A percentile compares a stretch with the other conserved stretches of the same genome.
Evolutionary conservation across 2,329 filamentous ascomycete genomes (phyloP).

Genomic region (Epichloe uncinata): DNA sequence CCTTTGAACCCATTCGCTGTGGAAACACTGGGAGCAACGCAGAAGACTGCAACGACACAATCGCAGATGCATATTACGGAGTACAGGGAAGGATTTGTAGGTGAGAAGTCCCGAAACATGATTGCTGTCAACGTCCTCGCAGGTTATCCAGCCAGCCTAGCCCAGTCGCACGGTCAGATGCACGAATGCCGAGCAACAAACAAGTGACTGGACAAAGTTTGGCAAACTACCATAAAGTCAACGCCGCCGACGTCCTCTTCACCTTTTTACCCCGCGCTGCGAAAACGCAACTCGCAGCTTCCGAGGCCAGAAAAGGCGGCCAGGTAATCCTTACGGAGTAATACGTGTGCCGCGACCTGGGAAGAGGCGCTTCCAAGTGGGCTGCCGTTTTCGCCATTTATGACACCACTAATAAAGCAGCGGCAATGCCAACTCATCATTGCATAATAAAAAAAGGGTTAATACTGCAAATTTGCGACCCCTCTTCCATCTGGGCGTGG

Average conservation of each 20-base stretch:
- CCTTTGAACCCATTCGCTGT: neutral
- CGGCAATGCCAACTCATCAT: constrained; percentile 64
- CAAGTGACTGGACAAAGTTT: neutral
- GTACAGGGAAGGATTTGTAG: neutral
- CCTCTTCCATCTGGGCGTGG: constrained; percentile 2
- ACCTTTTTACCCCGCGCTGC: constrained; percentile 1
- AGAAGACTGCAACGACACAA: neutral
- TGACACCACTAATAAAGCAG: constrained; percentile 11
- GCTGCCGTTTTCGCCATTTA: constrained; percentile 8
- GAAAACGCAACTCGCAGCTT: constrained; percentile 2
- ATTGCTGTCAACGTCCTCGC: neutral
- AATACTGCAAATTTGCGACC: constrained; percentile 2
- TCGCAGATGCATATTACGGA: neutral
- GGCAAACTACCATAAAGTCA: neutral
- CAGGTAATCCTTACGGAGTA: neutral
- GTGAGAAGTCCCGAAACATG: neutral
- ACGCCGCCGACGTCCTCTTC: constrained; percentile 5
- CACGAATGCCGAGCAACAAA: neutral
- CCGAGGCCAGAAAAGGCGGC: constrained; percentile 7
- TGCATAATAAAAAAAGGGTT: constrained; percentile 42
- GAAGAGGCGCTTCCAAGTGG: constrained; percentile 1
- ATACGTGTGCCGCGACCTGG: constrained; percentile 1
- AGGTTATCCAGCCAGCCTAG: neutral
- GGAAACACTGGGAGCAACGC: neutral
- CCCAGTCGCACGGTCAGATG: neutral